Conservation (phyloP, 371 early-diverging fungal species). For the Funneliformis caledonium region DNA sequence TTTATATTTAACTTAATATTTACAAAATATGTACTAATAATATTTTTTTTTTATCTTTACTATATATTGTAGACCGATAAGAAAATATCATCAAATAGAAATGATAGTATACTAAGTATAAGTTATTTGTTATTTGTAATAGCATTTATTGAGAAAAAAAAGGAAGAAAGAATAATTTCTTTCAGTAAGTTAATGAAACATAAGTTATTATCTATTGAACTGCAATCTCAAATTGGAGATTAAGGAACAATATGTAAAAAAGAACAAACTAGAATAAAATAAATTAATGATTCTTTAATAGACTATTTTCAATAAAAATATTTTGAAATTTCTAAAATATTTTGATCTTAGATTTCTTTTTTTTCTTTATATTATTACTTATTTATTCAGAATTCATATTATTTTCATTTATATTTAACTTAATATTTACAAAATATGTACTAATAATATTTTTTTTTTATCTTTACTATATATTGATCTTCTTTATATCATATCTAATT, state of each 20-base stretch:
- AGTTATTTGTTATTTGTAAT: too few relatives aligned
- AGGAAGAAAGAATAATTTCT: too few relatives aligned
- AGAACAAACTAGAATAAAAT: neutral
- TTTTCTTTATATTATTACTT: neutral
- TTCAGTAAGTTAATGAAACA: too few relatives aligned
- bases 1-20: neutral
- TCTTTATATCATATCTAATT: neutral
- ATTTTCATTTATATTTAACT: neutral
- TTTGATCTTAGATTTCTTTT: neutral
- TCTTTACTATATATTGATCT: neutral
- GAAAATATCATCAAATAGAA: too few relatives aligned
- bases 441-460: neutral
- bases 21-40: neutral
- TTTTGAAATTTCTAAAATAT: neutral
- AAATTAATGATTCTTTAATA: neutral
- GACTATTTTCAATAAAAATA: neutral
- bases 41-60: neutral
- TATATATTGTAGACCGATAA: too few relatives aligned
- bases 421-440: constrained; percentile 3
- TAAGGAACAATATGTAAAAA: neutral
- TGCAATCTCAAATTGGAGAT: too few relatives aligned
- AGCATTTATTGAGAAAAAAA: too few relatives aligned
- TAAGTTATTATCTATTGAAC: too few relatives aligned
- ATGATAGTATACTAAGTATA: too few relatives aligned
- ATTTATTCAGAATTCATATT: neutral